Evolutionary conservation across 2,329 filamentous ascomycete species (phyloP).

Genomic region (Aspergillus brunneoviolaceus): DNA sequence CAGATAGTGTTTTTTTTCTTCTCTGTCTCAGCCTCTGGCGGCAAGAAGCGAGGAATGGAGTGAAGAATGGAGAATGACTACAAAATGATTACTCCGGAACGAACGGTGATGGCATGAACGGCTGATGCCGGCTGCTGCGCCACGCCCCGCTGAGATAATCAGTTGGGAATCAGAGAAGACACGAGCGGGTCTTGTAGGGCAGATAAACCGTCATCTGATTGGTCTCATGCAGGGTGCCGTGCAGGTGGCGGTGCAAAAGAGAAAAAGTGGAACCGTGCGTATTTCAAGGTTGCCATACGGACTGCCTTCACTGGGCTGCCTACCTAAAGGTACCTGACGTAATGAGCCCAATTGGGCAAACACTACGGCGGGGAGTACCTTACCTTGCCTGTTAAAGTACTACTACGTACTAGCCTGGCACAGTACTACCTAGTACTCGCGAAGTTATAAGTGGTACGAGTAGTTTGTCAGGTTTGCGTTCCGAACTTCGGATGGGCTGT

Average conservation of each 20-base stretch:
- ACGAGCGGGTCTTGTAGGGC: slow-evolving; percentile 1
- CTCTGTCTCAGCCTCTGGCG: neutral
- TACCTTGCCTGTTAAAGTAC: too few relatives aligned
- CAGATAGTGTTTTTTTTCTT: neutral
- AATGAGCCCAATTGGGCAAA: neutral
- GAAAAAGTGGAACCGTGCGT: neutral
- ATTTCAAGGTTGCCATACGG: neutral
- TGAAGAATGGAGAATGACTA: neutral
- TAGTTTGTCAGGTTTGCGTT: neutral
- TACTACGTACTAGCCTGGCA: too few relatives aligned
- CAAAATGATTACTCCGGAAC: neutral
- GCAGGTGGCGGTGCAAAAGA: neutral
- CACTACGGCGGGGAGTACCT: too few relatives aligned
- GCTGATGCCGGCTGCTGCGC: neutral
- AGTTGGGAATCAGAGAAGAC: neutral
- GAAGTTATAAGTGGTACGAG: too few relatives aligned
- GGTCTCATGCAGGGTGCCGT: neutral
- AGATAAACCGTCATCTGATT: neutral
- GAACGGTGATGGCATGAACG: neutral
- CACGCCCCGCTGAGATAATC: slow-evolving; percentile 1
- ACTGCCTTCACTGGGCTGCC: neutral
- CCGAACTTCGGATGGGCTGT: neutral
- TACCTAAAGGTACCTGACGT: neutral
- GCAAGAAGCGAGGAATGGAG: neutral
- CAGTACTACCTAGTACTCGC: too few relatives aligned